A percentile compares a stretch with the other conserved stretches of the same genome.
phyloP scores from a whole-genome alignment of 345 rosid genomes.

The Aquilaria malaccensis region DNA sequence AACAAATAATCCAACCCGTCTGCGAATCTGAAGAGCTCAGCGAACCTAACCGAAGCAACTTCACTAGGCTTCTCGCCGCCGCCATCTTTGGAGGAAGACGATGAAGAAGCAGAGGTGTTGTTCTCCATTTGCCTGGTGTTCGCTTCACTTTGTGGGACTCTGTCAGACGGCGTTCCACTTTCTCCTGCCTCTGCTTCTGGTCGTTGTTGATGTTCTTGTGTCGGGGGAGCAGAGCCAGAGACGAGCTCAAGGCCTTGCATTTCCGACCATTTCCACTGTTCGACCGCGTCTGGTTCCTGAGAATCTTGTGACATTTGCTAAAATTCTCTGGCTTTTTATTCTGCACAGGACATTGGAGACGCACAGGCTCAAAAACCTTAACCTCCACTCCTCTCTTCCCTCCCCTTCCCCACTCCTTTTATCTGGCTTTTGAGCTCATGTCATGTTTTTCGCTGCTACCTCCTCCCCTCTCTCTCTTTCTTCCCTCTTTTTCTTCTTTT shows the following conservation, averaged over 20 bases:
- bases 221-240: constrained; percentile 26
- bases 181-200: too few relatives aligned
- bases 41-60: constrained; percentile 55
- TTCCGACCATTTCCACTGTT: constrained; percentile 98
- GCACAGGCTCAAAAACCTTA: constrained; percentile 1
- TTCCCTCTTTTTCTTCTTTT: not conserved
- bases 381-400: too few relatives aligned
- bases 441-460: not conserved
- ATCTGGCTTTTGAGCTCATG: constrained; percentile 28
- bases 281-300: constrained; percentile 53
- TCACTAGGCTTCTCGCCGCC: constrained; percentile 41
- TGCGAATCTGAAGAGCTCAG: constrained; percentile 92
- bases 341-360: constrained; percentile 24
- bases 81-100: constrained; percentile 28
- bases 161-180: constrained; percentile 6
- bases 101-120: constrained; percentile 7
- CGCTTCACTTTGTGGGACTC: constrained; percentile 6
- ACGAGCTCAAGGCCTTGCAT: constrained; percentile 97
- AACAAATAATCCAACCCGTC: constrained; percentile 85
- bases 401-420: not conserved
- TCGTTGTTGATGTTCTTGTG: not conserved
- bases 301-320: constrained; percentile 82
- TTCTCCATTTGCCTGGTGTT: constrained; percentile 47
- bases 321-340: constrained; percentile 30
- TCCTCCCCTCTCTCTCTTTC: not conserved